phyloP scores from a whole-genome alignment of 1,284 basidiomycete species.

The Porodaedalea pini region DNA sequence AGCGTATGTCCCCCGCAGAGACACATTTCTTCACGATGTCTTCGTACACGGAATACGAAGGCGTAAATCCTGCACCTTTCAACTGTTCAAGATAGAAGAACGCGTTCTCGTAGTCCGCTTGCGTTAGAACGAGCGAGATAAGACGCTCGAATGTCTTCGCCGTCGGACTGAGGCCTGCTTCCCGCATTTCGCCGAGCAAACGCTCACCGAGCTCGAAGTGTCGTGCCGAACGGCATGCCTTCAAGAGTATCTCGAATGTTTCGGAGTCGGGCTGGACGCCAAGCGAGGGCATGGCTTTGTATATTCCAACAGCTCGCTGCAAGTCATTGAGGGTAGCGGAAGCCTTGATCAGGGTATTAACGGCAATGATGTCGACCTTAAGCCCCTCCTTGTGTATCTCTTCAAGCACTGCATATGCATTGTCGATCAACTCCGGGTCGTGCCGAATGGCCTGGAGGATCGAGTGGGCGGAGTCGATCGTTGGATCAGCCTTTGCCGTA shows the following conservation, averaged over 20 bases:
- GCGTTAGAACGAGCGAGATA: constrained; percentile 66
- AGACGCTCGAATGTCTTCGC: constrained; percentile 61
- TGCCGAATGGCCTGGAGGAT: constrained; percentile 49
- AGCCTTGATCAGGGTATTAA: constrained; percentile 68
- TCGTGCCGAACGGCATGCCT: constrained; percentile 53
- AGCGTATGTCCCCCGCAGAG: constrained; percentile 54
- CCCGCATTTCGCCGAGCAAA: constrained; percentile 59
- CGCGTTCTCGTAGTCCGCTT: constrained; percentile 75
- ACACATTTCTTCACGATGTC: constrained; percentile 60
- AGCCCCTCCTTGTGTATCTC: constrained; percentile 52
- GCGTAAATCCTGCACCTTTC: constrained; percentile 61
- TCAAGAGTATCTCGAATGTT: constrained; percentile 69
- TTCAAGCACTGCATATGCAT: constrained; percentile 63
- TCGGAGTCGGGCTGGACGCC: constrained; percentile 53
- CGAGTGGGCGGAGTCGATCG: constrained; percentile 44
- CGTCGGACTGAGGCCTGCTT: constrained; percentile 50
- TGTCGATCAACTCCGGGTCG: constrained; percentile 56
- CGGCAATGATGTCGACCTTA: constrained; percentile 50
- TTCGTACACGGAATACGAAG: constrained; percentile 56
- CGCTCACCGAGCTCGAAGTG: constrained; percentile 62
- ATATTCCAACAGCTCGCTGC: constrained; percentile 73
- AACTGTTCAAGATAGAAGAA: constrained; percentile 87
- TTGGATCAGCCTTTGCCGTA: constrained; percentile 42
- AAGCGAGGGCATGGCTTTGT: constrained; percentile 60
- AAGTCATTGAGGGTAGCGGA: constrained; percentile 62